These are phyloP conservation scores for Ophiorrhiza pumila DNA, from an alignment of 257 asterid genomes.

Conservation along the genomic window DNA sequence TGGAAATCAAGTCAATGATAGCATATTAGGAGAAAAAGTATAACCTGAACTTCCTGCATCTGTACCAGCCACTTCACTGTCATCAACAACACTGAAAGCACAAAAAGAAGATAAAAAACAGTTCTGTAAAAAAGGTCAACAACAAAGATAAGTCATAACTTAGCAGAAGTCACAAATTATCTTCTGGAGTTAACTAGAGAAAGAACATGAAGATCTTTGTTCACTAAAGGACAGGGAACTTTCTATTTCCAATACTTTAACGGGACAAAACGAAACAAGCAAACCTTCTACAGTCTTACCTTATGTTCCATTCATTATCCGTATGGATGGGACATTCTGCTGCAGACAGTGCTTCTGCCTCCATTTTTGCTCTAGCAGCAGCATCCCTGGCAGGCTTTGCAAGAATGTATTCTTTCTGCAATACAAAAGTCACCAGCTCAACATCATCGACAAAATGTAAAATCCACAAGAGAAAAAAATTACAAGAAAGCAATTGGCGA, in stretches of 20 bases:
- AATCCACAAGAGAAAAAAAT: not conserved
- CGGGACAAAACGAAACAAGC: not conserved
- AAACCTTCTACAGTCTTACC: slow-evolving; percentile 34
- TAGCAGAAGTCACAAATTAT: not conserved
- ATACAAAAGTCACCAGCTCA: not conserved
- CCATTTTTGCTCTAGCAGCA: slow-evolving; percentile 73
- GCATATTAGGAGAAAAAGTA: not conserved
- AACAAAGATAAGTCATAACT: not conserved
- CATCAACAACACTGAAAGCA: slow-evolving; percentile 74
- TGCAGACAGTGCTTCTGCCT: slow-evolving; percentile 44
- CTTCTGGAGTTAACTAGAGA: not conserved
- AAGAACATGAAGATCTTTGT: not conserved
- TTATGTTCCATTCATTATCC: slow-evolving; percentile 96
- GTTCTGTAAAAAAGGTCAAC: not conserved
- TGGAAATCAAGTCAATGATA: not conserved
- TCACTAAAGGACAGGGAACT: not conserved
- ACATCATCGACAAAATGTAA: slow-evolving; percentile 6
- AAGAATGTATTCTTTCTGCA: slow-evolving; percentile 73
- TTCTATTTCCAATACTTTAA: not conserved
- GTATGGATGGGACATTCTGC: slow-evolving; percentile 60
- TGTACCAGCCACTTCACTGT: slow-evolving; percentile 42
- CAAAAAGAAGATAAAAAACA: slow-evolving; percentile 24
- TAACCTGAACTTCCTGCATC: slow-evolving; percentile 53
- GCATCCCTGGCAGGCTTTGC: slow-evolving; percentile 90
- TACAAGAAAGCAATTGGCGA: not conserved